A percentile compares a stretch with the other conserved stretches of the same genome.
phyloP scores from a whole-genome alignment of 1,139 yeast genomes.

The Candida freyschussii region DNA sequence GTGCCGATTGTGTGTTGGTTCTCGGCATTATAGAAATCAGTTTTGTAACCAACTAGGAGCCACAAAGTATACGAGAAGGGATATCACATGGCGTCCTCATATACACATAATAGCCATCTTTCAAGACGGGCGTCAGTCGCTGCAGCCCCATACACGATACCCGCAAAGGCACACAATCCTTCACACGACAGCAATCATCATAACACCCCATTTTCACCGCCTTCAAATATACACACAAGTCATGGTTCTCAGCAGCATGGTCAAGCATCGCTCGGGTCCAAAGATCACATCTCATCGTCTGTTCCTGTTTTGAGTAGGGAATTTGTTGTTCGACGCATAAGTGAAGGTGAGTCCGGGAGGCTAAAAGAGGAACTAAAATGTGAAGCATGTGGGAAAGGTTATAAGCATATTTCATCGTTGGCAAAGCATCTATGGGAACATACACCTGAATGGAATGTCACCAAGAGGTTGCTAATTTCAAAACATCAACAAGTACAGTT shows the following conservation, averaged over 20 bases:
- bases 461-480: constrained; percentile 73
- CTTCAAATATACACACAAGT: too few relatives aligned
- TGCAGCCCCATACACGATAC: constrained; percentile 25
- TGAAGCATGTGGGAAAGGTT: constrained; percentile 88
- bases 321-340: constrained; percentile 74
- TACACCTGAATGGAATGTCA: constrained; percentile 89
- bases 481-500: constrained; percentile 90
- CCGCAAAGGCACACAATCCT: constrained; percentile 17
- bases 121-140: constrained; percentile 25
- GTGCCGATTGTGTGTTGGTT: too few relatives aligned
- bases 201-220: constrained; percentile 3
- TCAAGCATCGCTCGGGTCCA: constrained; percentile 2
- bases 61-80: too few relatives aligned
- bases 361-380: constrained; percentile 79
- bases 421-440: constrained; percentile 83
- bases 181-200: constrained; percentile 13
- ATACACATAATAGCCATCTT: constrained; percentile 20
- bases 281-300: constrained; percentile 28
- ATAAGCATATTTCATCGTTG: constrained; percentile 77
- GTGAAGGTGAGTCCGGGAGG: constrained; percentile 84
- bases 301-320: constrained; percentile 56
- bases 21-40: too few relatives aligned
- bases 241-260: constrained; percentile 5
- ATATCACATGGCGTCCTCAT: constrained; percentile 19
- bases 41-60: too few relatives aligned